Evolutionary conservation across 1,139 yeast species (phyloP).

Genomic region (Saccharomyces hybrid): DNA sequence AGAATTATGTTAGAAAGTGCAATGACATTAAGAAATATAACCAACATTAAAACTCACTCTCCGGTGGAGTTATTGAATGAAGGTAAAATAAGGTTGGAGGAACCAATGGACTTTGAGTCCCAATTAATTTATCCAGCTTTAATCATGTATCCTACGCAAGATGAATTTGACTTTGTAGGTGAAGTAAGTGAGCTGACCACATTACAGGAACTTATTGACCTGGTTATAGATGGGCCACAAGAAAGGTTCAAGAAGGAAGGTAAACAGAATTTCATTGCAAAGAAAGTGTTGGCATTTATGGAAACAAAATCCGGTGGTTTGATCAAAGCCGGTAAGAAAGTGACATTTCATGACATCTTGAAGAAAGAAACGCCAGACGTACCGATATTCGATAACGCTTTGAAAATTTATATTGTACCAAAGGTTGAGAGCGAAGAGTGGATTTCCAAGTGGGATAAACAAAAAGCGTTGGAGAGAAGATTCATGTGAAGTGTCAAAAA

Average conservation of each 20-base stretch:
- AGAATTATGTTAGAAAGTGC: constrained; percentile 43
- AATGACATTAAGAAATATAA: constrained; percentile 47
- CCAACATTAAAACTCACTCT: constrained; percentile 40
- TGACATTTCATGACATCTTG: constrained; percentile 56
- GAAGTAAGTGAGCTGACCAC: constrained; percentile 66
- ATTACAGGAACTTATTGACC: constrained; percentile 48
- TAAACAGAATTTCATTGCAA: constrained; percentile 51
- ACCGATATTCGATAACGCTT: constrained; percentile 71
- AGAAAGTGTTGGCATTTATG: constrained; percentile 64
- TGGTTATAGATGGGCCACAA: constrained; percentile 56
- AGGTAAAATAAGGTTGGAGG: constrained; percentile 48
- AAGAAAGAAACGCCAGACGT: constrained; percentile 56
- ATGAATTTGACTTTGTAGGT: constrained; percentile 76
- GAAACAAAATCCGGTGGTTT: constrained; percentile 82
- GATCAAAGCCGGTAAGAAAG: constrained; percentile 76
- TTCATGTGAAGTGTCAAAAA: constrained; percentile 1
- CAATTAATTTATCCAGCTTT: constrained; percentile 74
- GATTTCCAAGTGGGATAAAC: constrained; percentile 63
- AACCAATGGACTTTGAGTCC: constrained; percentile 65
- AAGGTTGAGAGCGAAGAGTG: constrained; percentile 57
- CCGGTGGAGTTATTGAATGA: constrained; percentile 39
- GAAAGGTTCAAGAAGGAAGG: constrained; percentile 64
- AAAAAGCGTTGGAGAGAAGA: constrained; percentile 50
- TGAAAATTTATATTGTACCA: constrained; percentile 75
- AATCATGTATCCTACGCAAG: constrained; percentile 77